phyloP scores from a whole-genome alignment of 106 monocot species.

The Platanthera guangdongensis region DNA sequence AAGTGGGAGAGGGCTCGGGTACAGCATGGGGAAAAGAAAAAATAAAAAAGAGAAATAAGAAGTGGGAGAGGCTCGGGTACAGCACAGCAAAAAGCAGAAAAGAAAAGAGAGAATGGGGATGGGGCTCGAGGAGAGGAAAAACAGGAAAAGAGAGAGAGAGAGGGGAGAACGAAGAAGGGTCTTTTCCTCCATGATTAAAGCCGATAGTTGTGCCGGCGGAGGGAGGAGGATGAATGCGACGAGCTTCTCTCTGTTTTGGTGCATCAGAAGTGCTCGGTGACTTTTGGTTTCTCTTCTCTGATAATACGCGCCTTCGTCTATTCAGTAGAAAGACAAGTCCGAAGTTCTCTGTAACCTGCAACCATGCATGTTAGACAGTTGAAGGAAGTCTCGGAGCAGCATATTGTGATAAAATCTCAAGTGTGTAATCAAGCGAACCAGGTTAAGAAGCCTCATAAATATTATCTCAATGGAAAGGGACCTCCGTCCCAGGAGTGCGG shows the following conservation, averaged over 20 bases:
- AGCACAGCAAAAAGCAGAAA: too few relatives aligned
- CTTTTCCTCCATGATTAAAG: slow-evolving; percentile 6
- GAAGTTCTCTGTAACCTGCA: background rate
- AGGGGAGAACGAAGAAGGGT: background rate
- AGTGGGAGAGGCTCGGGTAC: too few relatives aligned
- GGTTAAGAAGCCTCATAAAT: slow-evolving; percentile 14
- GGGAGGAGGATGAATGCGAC: background rate
- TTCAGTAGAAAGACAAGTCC: background rate
- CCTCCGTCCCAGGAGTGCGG: slow-evolving; percentile 15
- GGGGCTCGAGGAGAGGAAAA: too few relatives aligned
- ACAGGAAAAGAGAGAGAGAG: background rate
- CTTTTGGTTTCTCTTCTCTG: background rate
- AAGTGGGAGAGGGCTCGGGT: too few relatives aligned
- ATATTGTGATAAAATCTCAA: slow-evolving; percentile 34
- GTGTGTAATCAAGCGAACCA: slow-evolving; percentile 5
- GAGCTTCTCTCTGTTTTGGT: slow-evolving; percentile 3
- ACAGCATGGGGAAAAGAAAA: too few relatives aligned
- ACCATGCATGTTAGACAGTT: slow-evolving; percentile 35
- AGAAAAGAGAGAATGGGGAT: too few relatives aligned
- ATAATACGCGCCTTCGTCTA: background rate
- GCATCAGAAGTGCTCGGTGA: background rate
- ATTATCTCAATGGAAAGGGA: slow-evolving; percentile 16
- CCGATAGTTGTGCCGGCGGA: slow-evolving; percentile 1
- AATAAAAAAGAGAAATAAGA: too few relatives aligned
- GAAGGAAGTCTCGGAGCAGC: slow-evolving; percentile 33